Base-by-base conservation (phyloP, 768 basidiomycete species). In the Peribolospora baueri region DNA sequence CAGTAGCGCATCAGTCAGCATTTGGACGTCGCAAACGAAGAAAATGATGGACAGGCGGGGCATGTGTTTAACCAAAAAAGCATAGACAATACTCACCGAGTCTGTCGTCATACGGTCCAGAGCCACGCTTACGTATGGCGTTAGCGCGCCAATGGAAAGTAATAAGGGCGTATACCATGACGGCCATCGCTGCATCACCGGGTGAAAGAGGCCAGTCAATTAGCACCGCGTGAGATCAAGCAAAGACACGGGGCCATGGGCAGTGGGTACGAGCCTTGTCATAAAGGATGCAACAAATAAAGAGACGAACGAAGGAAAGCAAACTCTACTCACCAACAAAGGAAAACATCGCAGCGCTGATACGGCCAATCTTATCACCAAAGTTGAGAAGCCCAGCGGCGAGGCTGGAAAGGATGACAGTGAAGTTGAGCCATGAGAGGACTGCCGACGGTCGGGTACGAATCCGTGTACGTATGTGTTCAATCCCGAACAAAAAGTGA, bases 381-480 rank as follows among this genome's bases (percentile, higher is more conserved):
- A 98, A 98, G 69, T 98, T 98, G 62, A 98, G 73, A 56, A 98
- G 70, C 8, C 93, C 93, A 10, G 97, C 88, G 2, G 88, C 84
- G 49, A 98, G 75, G 56, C 93, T 93, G 39, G 91, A 90, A 6
- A 98, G 79, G 56, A 98, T 86, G 69, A 97, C 87, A 46, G 90
- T 88, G 67, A 93, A 95, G 68, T 93, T 88, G 51, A 95, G 76
- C 93, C 91, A 97, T 75, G 88, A 90, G 48, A 98, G 74, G 70
- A 97, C 97, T 0, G 93, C 25, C 25, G 25, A 25, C 25, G 25
- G 25, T 25, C 25, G 88, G 55, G 65, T 51, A 46, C 25, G 25
- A 25, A 25, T 64, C 6, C 63, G 62, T 53, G 61, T 54, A 42
- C 48, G 37, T 3, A 42, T 46, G 52, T 40, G 25, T 39, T 48